These are phyloP conservation scores for Suillus americanus DNA, from an alignment of 768 basidiomycete genomes.

Conservation along the genomic window DNA sequence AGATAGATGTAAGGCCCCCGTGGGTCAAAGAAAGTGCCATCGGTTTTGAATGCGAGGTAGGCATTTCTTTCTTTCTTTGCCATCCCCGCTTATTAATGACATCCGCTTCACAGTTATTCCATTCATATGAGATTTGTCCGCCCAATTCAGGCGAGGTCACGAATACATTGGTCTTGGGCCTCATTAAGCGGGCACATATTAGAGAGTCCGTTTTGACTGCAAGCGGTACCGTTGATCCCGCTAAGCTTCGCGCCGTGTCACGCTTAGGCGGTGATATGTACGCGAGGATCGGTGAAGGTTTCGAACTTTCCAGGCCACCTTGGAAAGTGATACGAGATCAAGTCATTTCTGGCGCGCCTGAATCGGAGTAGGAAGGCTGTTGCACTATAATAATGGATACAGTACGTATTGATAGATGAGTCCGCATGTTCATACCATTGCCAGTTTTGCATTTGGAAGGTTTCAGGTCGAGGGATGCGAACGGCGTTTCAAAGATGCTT, in stretches of 20 bases:
- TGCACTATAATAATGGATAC: background rate
- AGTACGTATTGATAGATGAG: background rate
- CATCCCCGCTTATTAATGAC: slow-evolving; percentile 17
- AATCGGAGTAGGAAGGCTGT: background rate
- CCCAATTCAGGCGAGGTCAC: slow-evolving; percentile 37
- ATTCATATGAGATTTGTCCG: slow-evolving; percentile 46
- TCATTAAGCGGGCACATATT: slow-evolving; percentile 54
- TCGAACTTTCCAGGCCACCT: slow-evolving; percentile 42
- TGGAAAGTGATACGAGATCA: slow-evolving; percentile 33
- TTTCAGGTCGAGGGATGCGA: background rate
- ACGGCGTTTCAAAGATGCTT: background rate
- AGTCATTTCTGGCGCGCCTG: background rate
- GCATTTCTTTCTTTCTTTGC: slow-evolving; percentile 14
- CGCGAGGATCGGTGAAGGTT: slow-evolving; percentile 45
- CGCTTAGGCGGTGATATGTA: slow-evolving; percentile 59
- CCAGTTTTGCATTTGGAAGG: slow-evolving; percentile 3
- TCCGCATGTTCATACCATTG: background rate
- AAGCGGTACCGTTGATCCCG: slow-evolving; percentile 43
- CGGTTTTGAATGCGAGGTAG: slow-evolving; percentile 61
- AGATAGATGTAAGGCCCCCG: slow-evolving; percentile 51
- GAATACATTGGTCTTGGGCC: slow-evolving; percentile 50
- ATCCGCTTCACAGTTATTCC: slow-evolving; percentile 42
- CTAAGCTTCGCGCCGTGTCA: slow-evolving; percentile 47
- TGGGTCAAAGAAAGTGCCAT: slow-evolving; percentile 59
- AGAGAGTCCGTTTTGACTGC: slow-evolving; percentile 48